Evolutionary conservation across 1,284 basidiomycete genomes (phyloP).

Genomic region (Malassezia japonica): DNA sequence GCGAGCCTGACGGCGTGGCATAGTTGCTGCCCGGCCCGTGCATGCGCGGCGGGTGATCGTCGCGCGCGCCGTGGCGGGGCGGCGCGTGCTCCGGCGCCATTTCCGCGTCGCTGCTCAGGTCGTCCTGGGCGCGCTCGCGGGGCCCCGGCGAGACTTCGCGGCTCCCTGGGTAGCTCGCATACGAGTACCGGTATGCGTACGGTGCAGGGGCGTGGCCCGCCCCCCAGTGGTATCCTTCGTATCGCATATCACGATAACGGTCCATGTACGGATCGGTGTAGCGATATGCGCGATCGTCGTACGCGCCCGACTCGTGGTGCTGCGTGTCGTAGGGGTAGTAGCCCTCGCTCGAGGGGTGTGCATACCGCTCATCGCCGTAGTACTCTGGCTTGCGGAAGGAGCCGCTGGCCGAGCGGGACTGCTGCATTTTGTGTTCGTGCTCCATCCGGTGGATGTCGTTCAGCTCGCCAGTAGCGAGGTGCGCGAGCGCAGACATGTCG

Average conservation of each 20-base stretch:
- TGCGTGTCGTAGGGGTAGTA: not conserved
- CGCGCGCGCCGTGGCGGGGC: not conserved
- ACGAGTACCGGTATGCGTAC: constrained; percentile 10
- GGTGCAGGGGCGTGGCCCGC: constrained; percentile 32
- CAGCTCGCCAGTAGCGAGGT: constrained; percentile 42
- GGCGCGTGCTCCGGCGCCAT: constrained; percentile 26
- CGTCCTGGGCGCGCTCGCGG: constrained; percentile 15
- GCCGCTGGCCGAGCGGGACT: constrained; percentile 5
- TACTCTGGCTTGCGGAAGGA: constrained; percentile 14
- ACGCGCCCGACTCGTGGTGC: not conserved
- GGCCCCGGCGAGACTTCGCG: constrained; percentile 16
- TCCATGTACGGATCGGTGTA: not conserved
- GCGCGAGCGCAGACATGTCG: constrained; percentile 45
- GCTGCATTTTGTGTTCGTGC: constrained; percentile 15
- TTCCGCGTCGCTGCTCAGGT: constrained; percentile 32
- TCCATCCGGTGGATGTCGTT: constrained; percentile 39
- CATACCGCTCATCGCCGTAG: constrained; percentile 23
- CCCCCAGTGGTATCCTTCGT: constrained; percentile 1
- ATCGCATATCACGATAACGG: constrained; percentile 14
- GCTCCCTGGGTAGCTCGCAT: constrained; percentile 10
- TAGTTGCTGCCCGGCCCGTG: constrained; percentile 14
- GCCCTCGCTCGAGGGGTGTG: not conserved
- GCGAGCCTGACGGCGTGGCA: constrained; percentile 44
- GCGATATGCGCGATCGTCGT: constrained; percentile 5
- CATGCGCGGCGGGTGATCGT: not conserved